Evolutionary conservation across 345 rosid genomes (phyloP).

Genomic region (Sisymbrium altissimum): DNA sequence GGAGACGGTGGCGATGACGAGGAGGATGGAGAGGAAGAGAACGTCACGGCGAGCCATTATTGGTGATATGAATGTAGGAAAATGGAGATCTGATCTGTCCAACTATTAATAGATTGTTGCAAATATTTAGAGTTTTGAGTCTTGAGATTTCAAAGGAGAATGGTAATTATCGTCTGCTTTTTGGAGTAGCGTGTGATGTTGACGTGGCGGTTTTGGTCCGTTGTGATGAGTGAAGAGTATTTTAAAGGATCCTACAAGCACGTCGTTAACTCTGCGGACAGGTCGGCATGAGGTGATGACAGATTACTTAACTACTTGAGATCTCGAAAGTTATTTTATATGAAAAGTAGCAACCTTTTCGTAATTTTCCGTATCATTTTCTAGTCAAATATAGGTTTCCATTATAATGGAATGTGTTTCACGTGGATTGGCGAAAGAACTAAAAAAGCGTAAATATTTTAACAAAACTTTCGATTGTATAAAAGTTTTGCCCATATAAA

Average conservation of each 20-base stretch:
- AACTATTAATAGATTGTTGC: conserved; percentile 19
- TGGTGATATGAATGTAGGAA: neutral
- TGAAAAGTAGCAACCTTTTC: neutral
- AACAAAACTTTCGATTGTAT: neutral
- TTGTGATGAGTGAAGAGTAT: neutral
- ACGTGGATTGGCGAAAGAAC: neutral
- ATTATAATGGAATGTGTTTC: neutral
- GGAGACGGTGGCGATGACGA: conserved; percentile 12
- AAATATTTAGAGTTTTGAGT: neutral
- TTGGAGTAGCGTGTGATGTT: neutral
- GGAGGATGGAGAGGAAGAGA: conserved; percentile 30
- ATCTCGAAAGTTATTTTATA: neutral
- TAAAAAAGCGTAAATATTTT: neutral
- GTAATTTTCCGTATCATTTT: neutral
- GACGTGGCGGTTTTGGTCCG: neutral
- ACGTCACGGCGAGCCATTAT: conserved; percentile 29
- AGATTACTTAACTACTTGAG: neutral
- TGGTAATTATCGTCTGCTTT: neutral
- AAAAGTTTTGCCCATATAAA: neutral
- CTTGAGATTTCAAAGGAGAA: neutral
- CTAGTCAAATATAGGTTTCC: neutral
- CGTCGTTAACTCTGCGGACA: conserved; percentile 19
- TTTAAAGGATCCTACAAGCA: conserved; percentile 9
- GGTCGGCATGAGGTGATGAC: neutral
- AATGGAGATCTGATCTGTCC: neutral